phyloP scores from a whole-genome alignment of 495 filamentous ascomycete genomes.

The Xylaria intraflava region DNA sequence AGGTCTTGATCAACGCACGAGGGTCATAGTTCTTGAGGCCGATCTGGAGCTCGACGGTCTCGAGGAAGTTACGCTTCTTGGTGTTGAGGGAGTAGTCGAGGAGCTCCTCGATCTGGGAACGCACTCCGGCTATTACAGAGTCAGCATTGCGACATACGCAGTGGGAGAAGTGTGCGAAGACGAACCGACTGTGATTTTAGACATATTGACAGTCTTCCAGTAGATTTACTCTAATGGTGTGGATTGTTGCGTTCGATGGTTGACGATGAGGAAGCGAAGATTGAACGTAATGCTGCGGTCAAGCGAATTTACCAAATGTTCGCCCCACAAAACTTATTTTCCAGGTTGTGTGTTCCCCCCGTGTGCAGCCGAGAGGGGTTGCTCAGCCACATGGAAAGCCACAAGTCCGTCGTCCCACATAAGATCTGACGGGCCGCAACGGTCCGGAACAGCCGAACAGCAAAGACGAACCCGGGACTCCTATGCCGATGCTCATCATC shows the following conservation, averaged over 20 bases:
- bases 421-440: neutral
- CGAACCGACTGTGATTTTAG: conserved; percentile 83
- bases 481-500: too few species aligned
- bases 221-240: conserved; percentile 62
- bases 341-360: conserved; percentile 8
- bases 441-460: neutral
- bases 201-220: conserved; percentile 72
- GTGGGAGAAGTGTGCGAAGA: conserved; percentile 11
- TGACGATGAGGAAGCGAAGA: conserved; percentile 7
- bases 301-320: neutral
- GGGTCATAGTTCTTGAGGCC: conserved; percentile 99
- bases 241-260: conserved; percentile 49
- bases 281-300: neutral
- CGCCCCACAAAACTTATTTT: conserved; percentile 10
- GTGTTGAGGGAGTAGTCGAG: conserved; percentile 91
- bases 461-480: too few species aligned
- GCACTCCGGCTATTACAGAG: conserved; percentile 74
- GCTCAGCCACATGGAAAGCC: neutral
- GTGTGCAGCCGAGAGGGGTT: neutral
- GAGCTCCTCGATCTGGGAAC: conserved; percentile 81
- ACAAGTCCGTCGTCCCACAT: neutral
- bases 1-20: conserved; percentile 5
- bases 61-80: conserved; percentile 99
- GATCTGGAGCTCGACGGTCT: conserved; percentile 93
- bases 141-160: conserved; percentile 14